Percentiles rank a stretch among this genome's conserved stretches.
These are phyloP conservation scores for Spergularia azorica DNA, from an alignment of 179 eudicot genomes.

Conservation along the genomic window DNA sequence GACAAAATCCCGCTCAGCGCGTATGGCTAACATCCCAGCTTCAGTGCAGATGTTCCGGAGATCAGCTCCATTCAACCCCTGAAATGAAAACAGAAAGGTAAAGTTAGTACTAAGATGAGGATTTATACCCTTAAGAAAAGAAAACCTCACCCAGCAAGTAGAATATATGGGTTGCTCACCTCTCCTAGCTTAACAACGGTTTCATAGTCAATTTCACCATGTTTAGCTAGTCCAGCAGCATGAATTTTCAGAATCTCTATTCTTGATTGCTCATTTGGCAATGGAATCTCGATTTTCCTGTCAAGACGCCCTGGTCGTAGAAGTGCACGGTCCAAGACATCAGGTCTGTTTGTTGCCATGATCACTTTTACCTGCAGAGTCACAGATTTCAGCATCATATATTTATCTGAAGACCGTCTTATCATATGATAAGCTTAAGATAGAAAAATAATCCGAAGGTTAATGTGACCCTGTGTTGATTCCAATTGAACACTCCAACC, in stretches of 20 bases:
- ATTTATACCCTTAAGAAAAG: no score
- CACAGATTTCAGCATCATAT: no score
- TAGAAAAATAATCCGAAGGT: no score
- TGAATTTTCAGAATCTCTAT: constrained; percentile 92
- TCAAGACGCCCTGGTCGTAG: constrained; percentile 99
- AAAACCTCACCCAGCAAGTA: background rate
- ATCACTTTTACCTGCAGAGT: constrained; percentile 88
- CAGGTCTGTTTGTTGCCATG: constrained; percentile 99
- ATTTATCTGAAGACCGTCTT: no score
- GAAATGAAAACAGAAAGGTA: background rate
- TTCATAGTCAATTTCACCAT: constrained; percentile 96
- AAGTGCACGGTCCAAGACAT: constrained; percentile 98
- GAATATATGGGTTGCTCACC: constrained; percentile 40
- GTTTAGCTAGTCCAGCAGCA: constrained; percentile 98
- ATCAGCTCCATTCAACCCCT: constrained; percentile 97
- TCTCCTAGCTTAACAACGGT: constrained; percentile 91
- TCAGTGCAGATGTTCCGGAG: constrained; percentile 88
- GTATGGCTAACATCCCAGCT: constrained; percentile 93
- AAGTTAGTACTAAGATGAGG: no score
- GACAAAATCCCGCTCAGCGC: constrained; percentile 95
- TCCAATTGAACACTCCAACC: background rate
- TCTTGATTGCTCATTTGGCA: constrained; percentile 98
- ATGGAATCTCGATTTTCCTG: constrained; percentile 94
- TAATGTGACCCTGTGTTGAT: no score
- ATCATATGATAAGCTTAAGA: background rate